Conservation (phyloP, 179 eudicot species). For the Silene noctiflora region DNA sequence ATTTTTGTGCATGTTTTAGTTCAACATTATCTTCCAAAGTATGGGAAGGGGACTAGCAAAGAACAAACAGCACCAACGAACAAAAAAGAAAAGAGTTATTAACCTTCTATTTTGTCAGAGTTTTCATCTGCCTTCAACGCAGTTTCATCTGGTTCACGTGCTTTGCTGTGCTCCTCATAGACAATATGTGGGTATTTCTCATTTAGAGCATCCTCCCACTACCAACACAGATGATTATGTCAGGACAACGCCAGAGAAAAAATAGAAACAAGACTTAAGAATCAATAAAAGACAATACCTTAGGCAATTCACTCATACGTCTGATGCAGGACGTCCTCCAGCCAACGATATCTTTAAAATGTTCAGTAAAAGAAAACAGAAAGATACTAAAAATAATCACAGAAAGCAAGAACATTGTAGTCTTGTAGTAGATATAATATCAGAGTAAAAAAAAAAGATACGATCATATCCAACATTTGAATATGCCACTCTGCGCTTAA, state of each 20-base stretch:
- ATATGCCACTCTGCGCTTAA: conserved; percentile 82
- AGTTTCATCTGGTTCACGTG: conserved; percentile 49
- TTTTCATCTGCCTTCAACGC: conserved; percentile 33
- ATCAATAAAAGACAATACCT: conserved; percentile 42
- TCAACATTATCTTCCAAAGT: neutral
- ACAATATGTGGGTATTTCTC: conserved; percentile 92
- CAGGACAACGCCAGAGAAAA: neutral
- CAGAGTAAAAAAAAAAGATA: conserved; percentile 45
- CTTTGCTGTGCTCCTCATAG: conserved; percentile 68
- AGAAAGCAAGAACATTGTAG: neutral
- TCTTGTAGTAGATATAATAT: neutral
- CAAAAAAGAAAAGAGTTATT: neutral
- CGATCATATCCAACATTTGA: conserved; percentile 98
- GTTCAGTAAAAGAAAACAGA: conserved; percentile 43
- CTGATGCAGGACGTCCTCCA: conserved; percentile 98
- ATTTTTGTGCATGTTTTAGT: conserved; percentile 9
- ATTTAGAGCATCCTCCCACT: conserved; percentile 89
- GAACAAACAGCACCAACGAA: neutral
- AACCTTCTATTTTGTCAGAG: conserved; percentile 79
- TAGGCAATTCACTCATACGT: conserved; percentile 80
- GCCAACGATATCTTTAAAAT: conserved; percentile 74
- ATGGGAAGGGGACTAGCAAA: neutral
- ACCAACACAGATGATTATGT: conserved; percentile 15
- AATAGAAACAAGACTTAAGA: neutral
- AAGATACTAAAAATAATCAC: neutral